Evolutionary conservation across 2,329 filamentous ascomycete genomes (phyloP).

Genomic region (Lojkania enalia): DNA sequence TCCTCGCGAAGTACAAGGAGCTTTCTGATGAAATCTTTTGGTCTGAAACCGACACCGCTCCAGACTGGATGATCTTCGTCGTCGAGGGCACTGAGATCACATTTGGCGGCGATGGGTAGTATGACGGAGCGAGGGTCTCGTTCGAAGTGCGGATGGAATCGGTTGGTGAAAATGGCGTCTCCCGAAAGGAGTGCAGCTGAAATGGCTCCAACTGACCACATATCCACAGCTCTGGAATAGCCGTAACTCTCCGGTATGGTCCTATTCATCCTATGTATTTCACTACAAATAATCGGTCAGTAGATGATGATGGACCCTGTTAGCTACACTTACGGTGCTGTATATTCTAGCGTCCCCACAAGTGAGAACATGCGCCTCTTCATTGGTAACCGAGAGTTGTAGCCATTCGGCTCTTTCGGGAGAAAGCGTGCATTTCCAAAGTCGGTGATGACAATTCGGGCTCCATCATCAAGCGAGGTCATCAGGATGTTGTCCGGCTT

Average conservation of each 20-base stretch:
- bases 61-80: constrained; percentile 44
- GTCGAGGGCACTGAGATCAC: constrained; percentile 52
- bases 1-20: constrained; percentile 56
- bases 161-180: constrained; percentile 51
- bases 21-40: constrained; percentile 58
- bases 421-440: constrained; percentile 60
- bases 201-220: constrained; percentile 65
- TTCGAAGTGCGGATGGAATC: constrained; percentile 33
- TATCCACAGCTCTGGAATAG: constrained; percentile 62
- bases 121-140: constrained; percentile 32
- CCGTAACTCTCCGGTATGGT: constrained; percentile 39
- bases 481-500: constrained; percentile 67
- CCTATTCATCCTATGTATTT: constrained; percentile 40
- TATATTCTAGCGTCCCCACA: constrained; percentile 61
- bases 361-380: constrained; percentile 58
- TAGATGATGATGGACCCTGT: not conserved
- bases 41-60: constrained; percentile 46
- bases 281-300: constrained; percentile 22
- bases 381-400: constrained; percentile 4
- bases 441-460: constrained; percentile 62
- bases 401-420: constrained; percentile 21
- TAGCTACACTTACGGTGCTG: constrained; percentile 58
- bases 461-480: constrained; percentile 55
- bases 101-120: constrained; percentile 39
- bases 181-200: constrained; percentile 57